phyloP scores from a whole-genome alignment of 2,329 filamentous ascomycete species.

The Claviceps monticola region DNA sequence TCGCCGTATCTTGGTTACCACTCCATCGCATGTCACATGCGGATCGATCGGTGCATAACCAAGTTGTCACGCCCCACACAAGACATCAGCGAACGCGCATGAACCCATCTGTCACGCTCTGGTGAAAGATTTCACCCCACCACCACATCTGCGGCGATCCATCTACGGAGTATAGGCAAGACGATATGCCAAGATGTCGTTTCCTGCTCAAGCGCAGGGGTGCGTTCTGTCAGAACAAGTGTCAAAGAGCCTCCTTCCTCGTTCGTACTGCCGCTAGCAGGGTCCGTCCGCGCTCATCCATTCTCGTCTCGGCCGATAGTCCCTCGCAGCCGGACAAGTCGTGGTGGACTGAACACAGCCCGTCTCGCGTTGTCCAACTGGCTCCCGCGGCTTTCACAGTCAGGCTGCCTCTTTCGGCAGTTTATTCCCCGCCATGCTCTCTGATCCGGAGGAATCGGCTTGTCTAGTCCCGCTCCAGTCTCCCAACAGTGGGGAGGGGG shows the following conservation, averaged over 20 bases:
- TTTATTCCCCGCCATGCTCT: background rate
- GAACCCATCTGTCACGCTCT: background rate
- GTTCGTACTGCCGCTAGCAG: background rate
- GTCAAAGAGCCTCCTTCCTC: background rate
- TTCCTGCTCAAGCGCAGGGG: background rate
- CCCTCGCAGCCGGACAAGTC: background rate
- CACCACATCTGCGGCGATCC: background rate
- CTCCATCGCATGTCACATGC: background rate
- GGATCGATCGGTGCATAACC: background rate
- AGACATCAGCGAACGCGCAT: background rate
- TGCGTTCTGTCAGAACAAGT: background rate
- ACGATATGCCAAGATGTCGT: background rate
- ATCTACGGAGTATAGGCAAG: too few species aligned
- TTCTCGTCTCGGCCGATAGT: background rate
- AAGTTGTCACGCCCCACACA: background rate
- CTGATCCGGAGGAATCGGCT: background rate
- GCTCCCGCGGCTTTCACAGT: background rate
- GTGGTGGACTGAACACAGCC: too few species aligned
- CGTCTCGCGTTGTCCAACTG: background rate
- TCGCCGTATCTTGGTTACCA: background rate
- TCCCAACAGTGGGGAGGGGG: background rate
- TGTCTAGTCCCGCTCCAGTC: background rate
- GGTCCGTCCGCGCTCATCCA: background rate
- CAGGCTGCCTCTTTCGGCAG: conserved; percentile 1
- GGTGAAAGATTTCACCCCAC: background rate